A percentile compares a stretch with the other conserved stretches of the same genome.
These are phyloP conservation scores for Spatholobus suberectus DNA, from an alignment of 306 rosid genomes.

Conservation along the genomic window DNA sequence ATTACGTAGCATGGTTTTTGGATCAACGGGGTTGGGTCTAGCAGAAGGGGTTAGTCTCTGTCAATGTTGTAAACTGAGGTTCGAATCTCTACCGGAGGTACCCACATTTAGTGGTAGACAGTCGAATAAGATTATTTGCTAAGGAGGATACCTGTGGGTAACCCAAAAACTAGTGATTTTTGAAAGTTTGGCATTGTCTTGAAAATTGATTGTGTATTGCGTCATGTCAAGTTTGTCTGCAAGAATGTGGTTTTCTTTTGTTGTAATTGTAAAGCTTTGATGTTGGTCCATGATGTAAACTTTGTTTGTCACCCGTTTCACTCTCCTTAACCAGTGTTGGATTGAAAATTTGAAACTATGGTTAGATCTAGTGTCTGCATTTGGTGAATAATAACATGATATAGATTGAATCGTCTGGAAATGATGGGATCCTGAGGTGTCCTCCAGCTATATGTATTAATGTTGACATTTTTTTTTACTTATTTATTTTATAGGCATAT, in stretches of 20 bases:
- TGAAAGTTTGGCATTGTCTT: no score
- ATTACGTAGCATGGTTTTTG: not conserved
- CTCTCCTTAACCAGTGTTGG: no score
- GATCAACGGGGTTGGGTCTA: not conserved
- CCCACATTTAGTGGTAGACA: not conserved
- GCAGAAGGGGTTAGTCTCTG: not conserved
- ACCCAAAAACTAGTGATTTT: no score
- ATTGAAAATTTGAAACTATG: slow-evolving; percentile 3
- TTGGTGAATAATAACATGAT: slow-evolving; percentile 1
- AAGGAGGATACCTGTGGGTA: no score
- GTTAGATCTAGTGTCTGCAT: not conserved
- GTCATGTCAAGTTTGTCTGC: no score
- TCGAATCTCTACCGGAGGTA: not conserved
- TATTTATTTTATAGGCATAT: not conserved
- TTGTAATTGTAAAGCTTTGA: not conserved
- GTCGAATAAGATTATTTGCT: no score
- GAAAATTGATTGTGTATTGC: no score
- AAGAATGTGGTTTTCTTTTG: not conserved
- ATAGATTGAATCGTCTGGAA: not conserved
- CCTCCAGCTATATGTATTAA: slow-evolving; percentile 1
- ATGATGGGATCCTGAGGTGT: slow-evolving; percentile 4
- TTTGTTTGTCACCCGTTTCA: not conserved
- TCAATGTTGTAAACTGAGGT: not conserved
- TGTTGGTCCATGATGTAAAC: not conserved
- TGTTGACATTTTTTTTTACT: slow-evolving; percentile 26